Evolutionary conservation across 768 basidiomycete species (phyloP).

Genomic region (Trametes coccinea): DNA sequence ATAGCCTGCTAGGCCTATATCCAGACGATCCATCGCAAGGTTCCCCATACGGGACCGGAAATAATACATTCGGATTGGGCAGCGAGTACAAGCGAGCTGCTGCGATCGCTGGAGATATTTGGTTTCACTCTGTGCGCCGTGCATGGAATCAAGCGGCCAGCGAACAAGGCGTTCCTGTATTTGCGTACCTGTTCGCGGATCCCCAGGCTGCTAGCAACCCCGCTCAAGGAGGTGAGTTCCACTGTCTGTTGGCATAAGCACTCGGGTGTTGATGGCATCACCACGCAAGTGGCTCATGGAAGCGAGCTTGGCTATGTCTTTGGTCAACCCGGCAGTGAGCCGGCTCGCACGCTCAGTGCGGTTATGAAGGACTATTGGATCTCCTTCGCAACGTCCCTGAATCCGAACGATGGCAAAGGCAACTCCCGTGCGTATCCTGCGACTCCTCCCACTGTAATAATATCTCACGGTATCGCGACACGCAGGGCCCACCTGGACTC

Average conservation of each 20-base stretch:
- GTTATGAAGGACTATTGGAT: conserved; percentile 48
- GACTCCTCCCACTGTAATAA: background rate
- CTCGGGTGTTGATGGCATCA: too few relatives aligned
- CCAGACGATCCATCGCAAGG: conserved; percentile 44
- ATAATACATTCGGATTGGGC: conserved; percentile 45
- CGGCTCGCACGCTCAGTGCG: conserved; percentile 29
- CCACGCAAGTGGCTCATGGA: conserved; percentile 15
- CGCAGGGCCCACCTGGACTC: conserved; percentile 14
- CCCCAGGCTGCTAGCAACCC: conserved; percentile 27
- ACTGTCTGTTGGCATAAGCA: background rate
- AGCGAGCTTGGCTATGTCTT: conserved; percentile 28
- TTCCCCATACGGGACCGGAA: conserved; percentile 48
- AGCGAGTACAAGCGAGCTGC: conserved; percentile 41
- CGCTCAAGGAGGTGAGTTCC: background rate
- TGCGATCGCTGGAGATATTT: conserved; percentile 42
- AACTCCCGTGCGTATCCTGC: conserved; percentile 28
- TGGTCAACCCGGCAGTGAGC: background rate
- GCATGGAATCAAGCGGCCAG: conserved; percentile 42
- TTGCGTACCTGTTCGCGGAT: conserved; percentile 46
- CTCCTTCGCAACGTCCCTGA: conserved; percentile 45
- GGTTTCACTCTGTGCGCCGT: conserved; percentile 42
- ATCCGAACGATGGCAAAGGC: conserved; percentile 47
- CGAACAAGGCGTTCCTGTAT: conserved; percentile 38
- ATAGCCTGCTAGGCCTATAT: conserved; percentile 39
- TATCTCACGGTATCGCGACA: background rate